Percentiles rank a stretch among this genome's conserved stretches.
Conservation (phyloP, 768 basidiomycete genomes). For the Leccinum uliginosum region DNA sequence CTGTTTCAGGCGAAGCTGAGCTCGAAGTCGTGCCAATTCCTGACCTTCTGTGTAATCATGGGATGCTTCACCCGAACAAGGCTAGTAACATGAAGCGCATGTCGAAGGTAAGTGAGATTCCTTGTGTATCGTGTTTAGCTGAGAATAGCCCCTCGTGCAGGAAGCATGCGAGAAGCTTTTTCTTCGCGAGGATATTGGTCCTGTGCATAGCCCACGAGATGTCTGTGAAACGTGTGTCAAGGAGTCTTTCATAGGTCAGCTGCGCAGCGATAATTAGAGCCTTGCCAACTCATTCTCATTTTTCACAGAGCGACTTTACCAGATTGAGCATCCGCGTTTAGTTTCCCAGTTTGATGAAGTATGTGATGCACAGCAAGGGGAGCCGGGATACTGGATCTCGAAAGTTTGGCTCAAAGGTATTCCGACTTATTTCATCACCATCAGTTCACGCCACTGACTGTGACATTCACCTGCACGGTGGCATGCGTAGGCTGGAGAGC, state of each 20-base stretch:
- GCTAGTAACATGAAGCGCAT: slow-evolving; percentile 66
- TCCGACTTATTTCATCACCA: slow-evolving; percentile 8
- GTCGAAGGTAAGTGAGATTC: slow-evolving; percentile 38
- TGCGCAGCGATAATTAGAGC: not conserved
- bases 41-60: slow-evolving; percentile 62
- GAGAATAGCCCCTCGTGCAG: slow-evolving; percentile 7
- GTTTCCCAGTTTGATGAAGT: slow-evolving; percentile 57
- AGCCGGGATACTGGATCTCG: slow-evolving; percentile 65
- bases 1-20: slow-evolving; percentile 14
- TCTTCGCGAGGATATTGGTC: slow-evolving; percentile 44
- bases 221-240: slow-evolving; percentile 61
- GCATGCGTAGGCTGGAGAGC: slow-evolving; percentile 63
- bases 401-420: slow-evolving; percentile 75
- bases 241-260: slow-evolving; percentile 52
- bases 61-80: slow-evolving; percentile 55
- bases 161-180: slow-evolving; percentile 24
- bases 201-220: slow-evolving; percentile 43
- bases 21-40: slow-evolving; percentile 28
- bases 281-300: not conserved
- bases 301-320: slow-evolving; percentile 61
- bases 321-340: slow-evolving; percentile 59
- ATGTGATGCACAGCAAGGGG: slow-evolving; percentile 39
- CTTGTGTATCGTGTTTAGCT: not conserved
- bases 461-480: slow-evolving; percentile 4
- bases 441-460: slow-evolving; percentile 8